phyloP scores from a whole-genome alignment of 495 filamentous ascomycete species.

The Aspergillus mulundensis region DNA sequence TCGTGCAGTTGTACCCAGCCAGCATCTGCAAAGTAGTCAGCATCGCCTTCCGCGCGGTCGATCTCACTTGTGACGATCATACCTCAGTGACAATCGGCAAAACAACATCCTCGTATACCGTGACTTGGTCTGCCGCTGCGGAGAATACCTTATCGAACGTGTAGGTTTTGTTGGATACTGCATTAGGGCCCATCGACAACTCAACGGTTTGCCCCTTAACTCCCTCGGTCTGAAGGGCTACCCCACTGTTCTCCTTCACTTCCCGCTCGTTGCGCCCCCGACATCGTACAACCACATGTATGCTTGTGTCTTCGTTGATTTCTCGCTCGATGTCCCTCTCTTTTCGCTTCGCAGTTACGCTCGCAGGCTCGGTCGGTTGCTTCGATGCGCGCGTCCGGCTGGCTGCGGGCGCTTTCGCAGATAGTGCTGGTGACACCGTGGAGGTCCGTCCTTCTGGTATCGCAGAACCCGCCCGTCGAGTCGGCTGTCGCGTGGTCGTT shows the following conservation, averaged over 20 bases:
- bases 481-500: constrained; percentile 53
- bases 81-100: constrained; percentile 90
- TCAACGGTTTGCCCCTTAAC: constrained; percentile 78
- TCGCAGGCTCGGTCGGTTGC: constrained; percentile 39
- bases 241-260: constrained; percentile 85
- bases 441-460: constrained; percentile 49
- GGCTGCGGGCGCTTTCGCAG: constrained; percentile 48
- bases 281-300: constrained; percentile 94
- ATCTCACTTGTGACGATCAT: background rate
- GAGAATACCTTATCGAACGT: constrained; percentile 97
- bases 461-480: constrained; percentile 32
- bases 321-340: constrained; percentile 76
- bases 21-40: constrained; percentile 64
- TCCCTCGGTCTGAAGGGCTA: constrained; percentile 83
- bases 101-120: constrained; percentile 93
- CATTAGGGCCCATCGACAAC: constrained; percentile 86
- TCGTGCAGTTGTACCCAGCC: constrained; percentile 94
- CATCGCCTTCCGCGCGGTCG: background rate
- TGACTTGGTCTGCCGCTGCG: constrained; percentile 85
- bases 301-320: constrained; percentile 81
- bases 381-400: constrained; percentile 38
- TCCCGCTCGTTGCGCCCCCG: constrained; percentile 90
- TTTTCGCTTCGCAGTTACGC: constrained; percentile 64
- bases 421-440: constrained; percentile 62
- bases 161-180: constrained; percentile 93